A percentile compares a stretch with the other conserved stretches of the same genome.
phyloP scores from a whole-genome alignment of 2,329 filamentous ascomycete genomes.

The Zymoseptoria brevis region DNA sequence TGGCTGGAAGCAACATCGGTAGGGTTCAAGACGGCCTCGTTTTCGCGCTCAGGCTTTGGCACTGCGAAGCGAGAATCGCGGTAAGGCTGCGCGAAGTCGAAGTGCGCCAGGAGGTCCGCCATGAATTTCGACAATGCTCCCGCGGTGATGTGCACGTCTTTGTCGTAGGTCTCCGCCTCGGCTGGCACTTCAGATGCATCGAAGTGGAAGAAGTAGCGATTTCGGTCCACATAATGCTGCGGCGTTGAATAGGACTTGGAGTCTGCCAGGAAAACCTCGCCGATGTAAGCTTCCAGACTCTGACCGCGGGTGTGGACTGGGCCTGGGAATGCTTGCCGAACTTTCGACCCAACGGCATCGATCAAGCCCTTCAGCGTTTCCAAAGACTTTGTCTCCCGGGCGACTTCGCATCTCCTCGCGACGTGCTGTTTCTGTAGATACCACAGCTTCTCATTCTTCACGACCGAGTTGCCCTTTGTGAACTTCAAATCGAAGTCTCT shows the following conservation, averaged over 20 bases:
- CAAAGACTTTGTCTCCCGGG: slow-evolving; percentile 34
- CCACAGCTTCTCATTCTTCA: slow-evolving; percentile 70
- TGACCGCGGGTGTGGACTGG: slow-evolving; percentile 1
- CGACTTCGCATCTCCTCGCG: slow-evolving; percentile 38
- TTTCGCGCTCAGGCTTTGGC: neutral
- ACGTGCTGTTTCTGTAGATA: slow-evolving; percentile 69
- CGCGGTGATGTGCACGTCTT: slow-evolving; percentile 1
- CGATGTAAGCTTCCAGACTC: slow-evolving; percentile 37
- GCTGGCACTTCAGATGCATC: slow-evolving; percentile 11
- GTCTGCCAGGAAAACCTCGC: slow-evolving; percentile 45
- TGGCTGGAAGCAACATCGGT: neutral
- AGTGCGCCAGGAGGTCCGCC: slow-evolving; percentile 2
- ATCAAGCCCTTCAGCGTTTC: slow-evolving; percentile 31
- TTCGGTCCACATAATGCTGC: slow-evolving; percentile 47
- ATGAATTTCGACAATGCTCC: slow-evolving; percentile 1
- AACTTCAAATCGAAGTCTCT: slow-evolving; percentile 76
- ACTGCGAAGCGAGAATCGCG: slow-evolving; percentile 3
- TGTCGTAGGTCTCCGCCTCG: slow-evolving; percentile 3
- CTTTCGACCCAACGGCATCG: slow-evolving; percentile 8
- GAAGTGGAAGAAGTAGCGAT: slow-evolving; percentile 49
- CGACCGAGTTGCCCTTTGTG: slow-evolving; percentile 81
- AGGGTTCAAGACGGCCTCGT: neutral
- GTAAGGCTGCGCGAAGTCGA: slow-evolving; percentile 7
- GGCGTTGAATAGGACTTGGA: slow-evolving; percentile 52
- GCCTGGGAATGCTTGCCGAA: neutral